Percentiles rank a stretch among this genome's conserved stretches.
Conservation (phyloP, 495 filamentous ascomycete species). For the Hypomontagnella monticulosa region DNA sequence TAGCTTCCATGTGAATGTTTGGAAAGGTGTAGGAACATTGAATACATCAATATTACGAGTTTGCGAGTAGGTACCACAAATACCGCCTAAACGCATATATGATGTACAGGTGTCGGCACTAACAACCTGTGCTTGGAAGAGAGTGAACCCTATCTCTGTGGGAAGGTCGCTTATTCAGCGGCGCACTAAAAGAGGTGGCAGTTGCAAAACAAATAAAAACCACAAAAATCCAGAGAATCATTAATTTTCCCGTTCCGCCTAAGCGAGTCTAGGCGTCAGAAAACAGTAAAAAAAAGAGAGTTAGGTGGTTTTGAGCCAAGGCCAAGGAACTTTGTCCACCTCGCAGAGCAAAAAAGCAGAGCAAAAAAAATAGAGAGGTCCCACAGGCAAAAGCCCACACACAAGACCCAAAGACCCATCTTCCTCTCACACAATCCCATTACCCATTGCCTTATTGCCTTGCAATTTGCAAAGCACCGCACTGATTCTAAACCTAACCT, state of each 20-base stretch:
- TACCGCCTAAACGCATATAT: constrained; percentile 4
- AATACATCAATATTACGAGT: too few relatives aligned
- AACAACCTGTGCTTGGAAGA: too few relatives aligned
- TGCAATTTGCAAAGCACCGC: constrained; percentile 8
- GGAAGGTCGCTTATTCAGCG: constrained; percentile 23
- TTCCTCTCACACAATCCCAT: constrained; percentile 25
- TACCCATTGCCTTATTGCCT: neutral
- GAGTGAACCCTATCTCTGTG: constrained; percentile 33
- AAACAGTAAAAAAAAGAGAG: constrained; percentile 17
- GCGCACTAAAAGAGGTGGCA: constrained; percentile 38
- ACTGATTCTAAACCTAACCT: constrained; percentile 21
- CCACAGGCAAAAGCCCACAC: constrained; percentile 12
- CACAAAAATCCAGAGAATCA: constrained; percentile 23
- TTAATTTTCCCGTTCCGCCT: constrained; percentile 28
- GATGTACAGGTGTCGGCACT: constrained; percentile 4
- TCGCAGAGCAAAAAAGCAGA: constrained; percentile 9
- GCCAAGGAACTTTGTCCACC: constrained; percentile 18
- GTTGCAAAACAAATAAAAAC: constrained; percentile 12
- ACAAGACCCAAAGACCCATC: too few relatives aligned
- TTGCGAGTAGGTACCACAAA: too few relatives aligned
- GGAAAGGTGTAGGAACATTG: too few relatives aligned
- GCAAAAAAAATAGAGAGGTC: too few relatives aligned
- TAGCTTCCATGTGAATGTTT: too few relatives aligned
- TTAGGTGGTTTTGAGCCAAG: constrained; percentile 27
- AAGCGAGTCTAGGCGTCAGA: constrained; percentile 34